These are phyloP conservation scores for Zalaria obscura DNA, from an alignment of 2,329 filamentous ascomycete species.

Conservation along the genomic window DNA sequence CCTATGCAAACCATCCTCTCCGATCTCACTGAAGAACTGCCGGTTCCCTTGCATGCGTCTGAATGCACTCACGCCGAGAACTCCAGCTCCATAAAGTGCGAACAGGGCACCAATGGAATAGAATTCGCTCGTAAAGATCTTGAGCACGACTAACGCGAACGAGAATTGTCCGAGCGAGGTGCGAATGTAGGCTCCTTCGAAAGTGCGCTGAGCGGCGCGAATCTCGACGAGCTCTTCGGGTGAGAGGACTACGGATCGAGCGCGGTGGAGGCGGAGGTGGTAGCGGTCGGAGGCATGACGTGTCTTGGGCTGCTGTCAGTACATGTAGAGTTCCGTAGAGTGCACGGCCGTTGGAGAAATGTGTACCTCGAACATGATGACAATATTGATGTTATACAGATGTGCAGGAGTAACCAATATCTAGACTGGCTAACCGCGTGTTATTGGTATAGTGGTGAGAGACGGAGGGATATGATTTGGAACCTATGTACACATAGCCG, in stretches of 20 bases:
- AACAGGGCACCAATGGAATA: slow-evolving; percentile 92
- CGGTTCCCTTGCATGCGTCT: slow-evolving; percentile 81
- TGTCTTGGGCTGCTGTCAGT: slow-evolving; percentile 18
- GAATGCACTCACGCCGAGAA: slow-evolving; percentile 72
- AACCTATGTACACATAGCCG: no score
- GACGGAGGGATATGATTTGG: no score
- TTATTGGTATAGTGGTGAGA: no score
- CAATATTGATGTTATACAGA: not conserved
- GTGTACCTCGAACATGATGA: slow-evolving; percentile 14
- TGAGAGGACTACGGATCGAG: slow-evolving; percentile 69
- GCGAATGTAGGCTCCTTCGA: slow-evolving; percentile 92
- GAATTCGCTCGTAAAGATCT: slow-evolving; percentile 94
- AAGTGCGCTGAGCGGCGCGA: slow-evolving; percentile 86
- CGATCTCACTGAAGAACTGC: slow-evolving; percentile 68
- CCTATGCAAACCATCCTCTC: slow-evolving; percentile 44
- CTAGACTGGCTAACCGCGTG: no score
- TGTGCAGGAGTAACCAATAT: no score
- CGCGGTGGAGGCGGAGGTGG: slow-evolving; percentile 68
- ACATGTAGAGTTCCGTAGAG: not conserved
- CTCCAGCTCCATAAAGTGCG: slow-evolving; percentile 74
- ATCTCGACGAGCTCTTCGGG: slow-evolving; percentile 82
- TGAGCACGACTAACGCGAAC: slow-evolving; percentile 85
- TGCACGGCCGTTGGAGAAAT: not conserved
- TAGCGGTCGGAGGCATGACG: slow-evolving; percentile 58
- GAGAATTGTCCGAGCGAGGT: slow-evolving; percentile 91